Evolutionary conservation across 768 basidiomycete genomes (phyloP).

Genomic region (Tricholoma sp.): DNA sequence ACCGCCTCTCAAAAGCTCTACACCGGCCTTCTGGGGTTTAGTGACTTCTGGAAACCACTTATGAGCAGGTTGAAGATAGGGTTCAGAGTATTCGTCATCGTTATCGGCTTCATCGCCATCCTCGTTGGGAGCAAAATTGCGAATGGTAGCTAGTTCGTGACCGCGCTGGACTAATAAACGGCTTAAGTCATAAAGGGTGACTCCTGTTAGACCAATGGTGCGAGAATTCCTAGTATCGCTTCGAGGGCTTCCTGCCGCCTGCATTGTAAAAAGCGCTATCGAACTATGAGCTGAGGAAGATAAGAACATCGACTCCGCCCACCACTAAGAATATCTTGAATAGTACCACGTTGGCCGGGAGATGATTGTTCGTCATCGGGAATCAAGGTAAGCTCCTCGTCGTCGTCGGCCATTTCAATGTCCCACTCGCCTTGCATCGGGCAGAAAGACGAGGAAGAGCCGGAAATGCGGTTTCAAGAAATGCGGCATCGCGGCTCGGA

Average conservation of each 20-base stretch:
- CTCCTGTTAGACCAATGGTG: constrained; percentile 21
- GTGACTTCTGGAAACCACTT: constrained; percentile 34
- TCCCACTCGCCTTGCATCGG: constrained; percentile 22
- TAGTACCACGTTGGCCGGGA: constrained; percentile 3
- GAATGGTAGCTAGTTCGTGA: not conserved
- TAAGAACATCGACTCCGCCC: constrained; percentile 5
- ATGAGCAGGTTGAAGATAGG: constrained; percentile 15
- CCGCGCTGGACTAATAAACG: constrained; percentile 18
- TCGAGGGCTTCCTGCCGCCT: constrained; percentile 17
- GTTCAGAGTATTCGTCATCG: constrained; percentile 34
- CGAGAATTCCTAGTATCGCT: constrained; percentile 5
- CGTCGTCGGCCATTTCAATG: constrained; percentile 13
- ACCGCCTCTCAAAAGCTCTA: constrained; percentile 64
- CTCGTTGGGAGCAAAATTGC: not conserved
- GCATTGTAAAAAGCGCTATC: constrained; percentile 29
- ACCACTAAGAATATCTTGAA: constrained; percentile 26
- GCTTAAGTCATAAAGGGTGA: constrained; percentile 27
- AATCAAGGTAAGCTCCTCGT: constrained; percentile 3
- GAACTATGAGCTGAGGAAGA: not conserved
- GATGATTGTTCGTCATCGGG: not conserved
- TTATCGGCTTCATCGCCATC: constrained; percentile 26
- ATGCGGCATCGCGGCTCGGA: not conserved
- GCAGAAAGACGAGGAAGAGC: constrained; percentile 2
- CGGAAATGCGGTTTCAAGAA: not conserved
- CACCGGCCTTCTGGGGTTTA: constrained; percentile 59